Percentiles rank a stretch among this genome's conserved stretches.
phyloP scores from a whole-genome alignment of 2,329 filamentous ascomycete species.

The Cryoendolithus antarcticus region DNA sequence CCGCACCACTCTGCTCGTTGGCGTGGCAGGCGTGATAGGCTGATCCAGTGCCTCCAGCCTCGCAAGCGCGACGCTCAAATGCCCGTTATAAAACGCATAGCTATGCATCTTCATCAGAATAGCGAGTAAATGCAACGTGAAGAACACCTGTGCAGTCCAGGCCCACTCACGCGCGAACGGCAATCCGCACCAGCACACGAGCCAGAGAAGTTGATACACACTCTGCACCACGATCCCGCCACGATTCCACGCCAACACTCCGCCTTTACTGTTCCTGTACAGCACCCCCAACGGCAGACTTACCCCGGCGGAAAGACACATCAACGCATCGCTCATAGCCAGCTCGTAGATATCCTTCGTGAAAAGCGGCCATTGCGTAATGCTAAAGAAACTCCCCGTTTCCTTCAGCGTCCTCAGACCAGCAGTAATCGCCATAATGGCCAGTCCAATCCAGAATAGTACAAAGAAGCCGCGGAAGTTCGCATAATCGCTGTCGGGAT shows the following conservation, averaged over 20 bases:
- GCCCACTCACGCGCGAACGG: slow-evolving; percentile 84
- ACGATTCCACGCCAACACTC: slow-evolving; percentile 55
- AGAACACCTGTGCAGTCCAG: slow-evolving; percentile 94
- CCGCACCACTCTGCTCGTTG: slow-evolving; percentile 48
- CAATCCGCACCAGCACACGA: slow-evolving; percentile 61
- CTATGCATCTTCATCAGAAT: slow-evolving; percentile 99
- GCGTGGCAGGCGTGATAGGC: slow-evolving; percentile 36
- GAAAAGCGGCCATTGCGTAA: slow-evolving; percentile 80
- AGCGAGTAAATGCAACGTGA: slow-evolving; percentile 79
- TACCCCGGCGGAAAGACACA: slow-evolving; percentile 65
- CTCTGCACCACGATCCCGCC: slow-evolving; percentile 77
- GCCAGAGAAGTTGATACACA: slow-evolving; percentile 66
- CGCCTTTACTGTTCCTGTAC: slow-evolving; percentile 43
- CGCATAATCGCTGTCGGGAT: slow-evolving; percentile 78
- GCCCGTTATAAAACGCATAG: slow-evolving; percentile 95
- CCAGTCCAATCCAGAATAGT: slow-evolving; percentile 92
- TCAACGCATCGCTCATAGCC: slow-evolving; percentile 67
- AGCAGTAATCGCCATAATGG: slow-evolving; percentile 94
- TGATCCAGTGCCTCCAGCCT: slow-evolving; percentile 68
- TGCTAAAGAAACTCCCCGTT: slow-evolving; percentile 72
- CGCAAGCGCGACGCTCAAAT: slow-evolving; percentile 76
- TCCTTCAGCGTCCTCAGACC: slow-evolving; percentile 88
- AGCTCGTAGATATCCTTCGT: slow-evolving; percentile 82
- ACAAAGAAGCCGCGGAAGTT: slow-evolving; percentile 98
- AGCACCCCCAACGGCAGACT: slow-evolving; percentile 62